Evolutionary conservation across 1,284 basidiomycete species (phyloP).

Genomic region (Fereydounia khargensis): DNA sequence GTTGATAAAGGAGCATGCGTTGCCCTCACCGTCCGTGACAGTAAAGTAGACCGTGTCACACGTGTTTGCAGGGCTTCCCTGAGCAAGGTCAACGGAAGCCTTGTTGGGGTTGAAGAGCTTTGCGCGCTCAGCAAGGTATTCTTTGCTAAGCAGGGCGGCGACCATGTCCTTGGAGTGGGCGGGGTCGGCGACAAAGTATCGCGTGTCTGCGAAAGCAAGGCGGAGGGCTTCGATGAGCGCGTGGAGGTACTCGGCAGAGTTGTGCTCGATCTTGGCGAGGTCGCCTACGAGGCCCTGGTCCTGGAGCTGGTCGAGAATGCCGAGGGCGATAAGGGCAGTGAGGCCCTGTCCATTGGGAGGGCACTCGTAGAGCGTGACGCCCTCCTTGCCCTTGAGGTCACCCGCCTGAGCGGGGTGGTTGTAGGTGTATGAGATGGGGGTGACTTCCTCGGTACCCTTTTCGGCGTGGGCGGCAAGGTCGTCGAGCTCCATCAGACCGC

Average conservation of each 20-base stretch:
- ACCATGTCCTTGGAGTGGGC: slow-evolving; percentile 68
- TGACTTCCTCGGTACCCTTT: slow-evolving; percentile 69
- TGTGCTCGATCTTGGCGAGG: slow-evolving; percentile 77
- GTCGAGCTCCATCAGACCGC: slow-evolving; percentile 83
- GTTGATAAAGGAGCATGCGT: slow-evolving; percentile 91
- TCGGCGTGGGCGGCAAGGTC: slow-evolving; percentile 73
- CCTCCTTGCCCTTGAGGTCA: slow-evolving; percentile 61
- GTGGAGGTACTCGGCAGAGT: slow-evolving; percentile 83
- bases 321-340: slow-evolving; percentile 86
- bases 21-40: slow-evolving; percentile 70
- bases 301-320: slow-evolving; percentile 83
- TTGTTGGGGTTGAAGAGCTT: slow-evolving; percentile 71
- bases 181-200: slow-evolving; percentile 86
- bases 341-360: slow-evolving; percentile 94
- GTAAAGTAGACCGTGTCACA: slow-evolving; percentile 93
- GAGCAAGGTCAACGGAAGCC: slow-evolving; percentile 68
- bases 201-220: slow-evolving; percentile 75
- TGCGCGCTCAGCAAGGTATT: slow-evolving; percentile 78
- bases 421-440: slow-evolving; percentile 88
- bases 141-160: slow-evolving; percentile 62
- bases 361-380: slow-evolving; percentile 64
- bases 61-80: slow-evolving; percentile 74
- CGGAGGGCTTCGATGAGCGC: slow-evolving; percentile 76
- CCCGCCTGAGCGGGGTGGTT: slow-evolving; percentile 48
- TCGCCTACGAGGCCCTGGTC: slow-evolving; percentile 70